A percentile compares a stretch with the other conserved stretches of the same genome.
phyloP scores from a whole-genome alignment of 2,329 filamentous ascomycete genomes.

The Amphichorda felina region DNA sequence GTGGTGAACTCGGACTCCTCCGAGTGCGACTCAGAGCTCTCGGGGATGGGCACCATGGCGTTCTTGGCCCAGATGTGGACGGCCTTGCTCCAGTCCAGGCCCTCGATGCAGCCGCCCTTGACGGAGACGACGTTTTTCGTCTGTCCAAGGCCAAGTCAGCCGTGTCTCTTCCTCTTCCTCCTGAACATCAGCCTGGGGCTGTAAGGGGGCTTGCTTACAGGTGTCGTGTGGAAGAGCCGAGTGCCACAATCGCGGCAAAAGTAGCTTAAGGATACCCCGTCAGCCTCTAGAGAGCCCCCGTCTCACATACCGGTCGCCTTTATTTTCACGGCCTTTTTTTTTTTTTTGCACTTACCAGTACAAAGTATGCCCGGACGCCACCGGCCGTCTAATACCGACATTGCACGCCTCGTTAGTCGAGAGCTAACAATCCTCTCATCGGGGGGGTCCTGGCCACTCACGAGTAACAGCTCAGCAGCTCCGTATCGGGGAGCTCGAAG shows the following conservation, averaged over 20 bases:
- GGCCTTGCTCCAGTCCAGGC: slow-evolving; percentile 46
- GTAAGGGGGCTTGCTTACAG: slow-evolving; percentile 31
- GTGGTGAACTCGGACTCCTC: slow-evolving; percentile 35
- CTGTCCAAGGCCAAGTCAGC: too few species aligned
- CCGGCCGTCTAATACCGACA: slow-evolving; percentile 34
- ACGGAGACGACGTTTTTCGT: slow-evolving; percentile 49
- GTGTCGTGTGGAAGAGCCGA: slow-evolving; percentile 48
- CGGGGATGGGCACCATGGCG: slow-evolving; percentile 58
- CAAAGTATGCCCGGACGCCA: slow-evolving; percentile 41
- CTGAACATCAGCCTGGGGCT: too few species aligned
- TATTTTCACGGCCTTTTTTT: too few species aligned
- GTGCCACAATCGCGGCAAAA: slow-evolving; percentile 58
- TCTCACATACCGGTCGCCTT: too few species aligned
- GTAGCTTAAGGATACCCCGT: too few species aligned
- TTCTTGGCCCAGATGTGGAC: slow-evolving; percentile 58
- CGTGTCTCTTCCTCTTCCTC: neutral
- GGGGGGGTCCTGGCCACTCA: too few species aligned
- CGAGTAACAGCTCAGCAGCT: slow-evolving; percentile 41
- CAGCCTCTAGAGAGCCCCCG: too few species aligned
- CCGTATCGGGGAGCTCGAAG: slow-evolving; percentile 42
- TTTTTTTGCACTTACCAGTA: slow-evolving; percentile 40
- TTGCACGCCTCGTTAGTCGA: neutral
- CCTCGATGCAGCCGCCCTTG: slow-evolving; percentile 56
- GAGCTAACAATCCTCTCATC: too few species aligned
- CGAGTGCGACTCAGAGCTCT: slow-evolving; percentile 44